These are phyloP conservation scores for Penicillium argentinense DNA, from an alignment of 495 filamentous ascomycete genomes.

Conservation along the genomic window DNA sequence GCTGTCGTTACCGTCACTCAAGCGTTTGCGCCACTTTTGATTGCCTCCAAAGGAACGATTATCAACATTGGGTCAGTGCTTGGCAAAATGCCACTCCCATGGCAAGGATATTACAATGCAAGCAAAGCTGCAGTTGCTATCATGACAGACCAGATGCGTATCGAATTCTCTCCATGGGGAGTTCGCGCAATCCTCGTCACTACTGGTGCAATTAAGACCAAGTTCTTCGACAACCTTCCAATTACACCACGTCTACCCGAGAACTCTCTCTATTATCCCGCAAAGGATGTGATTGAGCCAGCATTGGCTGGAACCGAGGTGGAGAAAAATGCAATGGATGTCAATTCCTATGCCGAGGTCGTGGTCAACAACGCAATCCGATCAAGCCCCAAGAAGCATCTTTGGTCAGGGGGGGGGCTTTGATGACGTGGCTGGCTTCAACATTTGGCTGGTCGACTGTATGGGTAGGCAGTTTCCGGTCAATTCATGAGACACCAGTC, in stretches of 20 bases:
- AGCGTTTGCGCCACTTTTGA: conserved; percentile 53
- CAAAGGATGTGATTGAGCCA: no score
- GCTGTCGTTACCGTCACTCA: conserved; percentile 54
- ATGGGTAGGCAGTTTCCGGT: not conserved
- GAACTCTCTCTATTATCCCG: no score
- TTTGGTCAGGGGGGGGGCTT: not conserved
- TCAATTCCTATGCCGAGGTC: not conserved
- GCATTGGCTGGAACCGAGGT: no score
- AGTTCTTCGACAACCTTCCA: not conserved
- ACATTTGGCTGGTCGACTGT: not conserved
- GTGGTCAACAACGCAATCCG: not conserved
- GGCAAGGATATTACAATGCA: not conserved
- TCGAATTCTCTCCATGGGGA: conserved; percentile 2
- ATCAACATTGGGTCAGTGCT: conserved; percentile 54
- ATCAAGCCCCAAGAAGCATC: not conserved
- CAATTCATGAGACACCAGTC: no score
- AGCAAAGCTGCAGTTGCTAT: conserved; percentile 4
- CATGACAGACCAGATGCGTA: conserved; percentile 2
- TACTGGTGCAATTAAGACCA: conserved; percentile 1
- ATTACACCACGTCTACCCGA: not conserved
- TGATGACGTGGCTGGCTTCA: not conserved
- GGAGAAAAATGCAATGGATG: not conserved
- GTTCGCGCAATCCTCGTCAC: not conserved
- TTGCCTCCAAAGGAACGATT: conserved; percentile 50
- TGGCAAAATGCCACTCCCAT: conserved; percentile 22